Evolutionary conservation across 495 filamentous ascomycete species (phyloP).

Genomic region (Penicillium verhagenii): DNA sequence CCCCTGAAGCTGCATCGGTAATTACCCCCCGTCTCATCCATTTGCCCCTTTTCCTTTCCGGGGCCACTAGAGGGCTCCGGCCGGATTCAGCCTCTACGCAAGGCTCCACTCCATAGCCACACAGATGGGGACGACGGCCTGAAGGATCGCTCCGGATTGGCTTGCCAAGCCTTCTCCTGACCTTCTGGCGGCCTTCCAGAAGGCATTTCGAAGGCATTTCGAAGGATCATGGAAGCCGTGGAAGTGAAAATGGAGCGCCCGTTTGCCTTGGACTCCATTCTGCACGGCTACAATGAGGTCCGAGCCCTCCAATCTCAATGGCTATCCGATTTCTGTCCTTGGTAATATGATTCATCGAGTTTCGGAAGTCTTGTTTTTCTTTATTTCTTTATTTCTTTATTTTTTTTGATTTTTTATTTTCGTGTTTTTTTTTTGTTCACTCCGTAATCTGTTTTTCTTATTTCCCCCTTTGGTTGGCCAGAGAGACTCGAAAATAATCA

Average conservation of each 20-base stretch:
- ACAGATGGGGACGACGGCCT: constrained; percentile 21
- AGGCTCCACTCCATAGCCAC: constrained; percentile 24
- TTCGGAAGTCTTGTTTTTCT: constrained; percentile 3
- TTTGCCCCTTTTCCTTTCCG: constrained; percentile 19
- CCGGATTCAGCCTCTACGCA: constrained; percentile 27
- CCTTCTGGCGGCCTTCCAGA: constrained; percentile 42
- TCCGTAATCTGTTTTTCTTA: background rate
- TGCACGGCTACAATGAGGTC: constrained; percentile 15
- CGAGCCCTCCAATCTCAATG: constrained; percentile 1
- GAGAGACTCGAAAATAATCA: background rate
- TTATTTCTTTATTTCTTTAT: too few relatives aligned
- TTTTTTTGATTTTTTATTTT: constrained; percentile 1
- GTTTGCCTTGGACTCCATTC: constrained; percentile 17
- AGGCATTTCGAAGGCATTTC: constrained; percentile 37
- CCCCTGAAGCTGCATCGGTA: constrained; percentile 19
- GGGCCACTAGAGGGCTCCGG: constrained; percentile 8
- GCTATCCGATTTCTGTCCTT: constrained; percentile 1
- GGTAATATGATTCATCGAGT: constrained; percentile 3
- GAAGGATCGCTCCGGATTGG: constrained; percentile 21
- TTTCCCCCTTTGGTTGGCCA: background rate
- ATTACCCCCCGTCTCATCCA: constrained; percentile 18
- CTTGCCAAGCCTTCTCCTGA: constrained; percentile 38
- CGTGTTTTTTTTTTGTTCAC: too few relatives aligned
- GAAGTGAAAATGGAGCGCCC: constrained; percentile 10
- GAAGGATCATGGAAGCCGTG: constrained; percentile 30